phyloP scores from a whole-genome alignment of 129 eudicot species.

The Lactuca saligna region DNA sequence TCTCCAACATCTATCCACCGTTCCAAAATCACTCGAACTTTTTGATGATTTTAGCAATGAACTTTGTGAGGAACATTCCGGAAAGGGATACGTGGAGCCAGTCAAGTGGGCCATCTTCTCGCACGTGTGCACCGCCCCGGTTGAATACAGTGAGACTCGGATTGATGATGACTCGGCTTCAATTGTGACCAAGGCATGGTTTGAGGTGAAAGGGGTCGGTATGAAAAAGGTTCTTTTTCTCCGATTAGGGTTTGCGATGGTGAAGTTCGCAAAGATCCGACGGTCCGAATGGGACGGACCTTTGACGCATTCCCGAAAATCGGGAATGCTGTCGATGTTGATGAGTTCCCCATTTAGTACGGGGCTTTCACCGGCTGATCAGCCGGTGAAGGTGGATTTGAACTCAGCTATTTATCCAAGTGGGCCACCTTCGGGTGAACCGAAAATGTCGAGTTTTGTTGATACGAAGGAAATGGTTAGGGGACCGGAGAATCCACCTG shows the following conservation, averaged over 20 bases:
- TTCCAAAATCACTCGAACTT: conserved; percentile 65
- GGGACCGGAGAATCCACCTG: conserved; percentile 95
- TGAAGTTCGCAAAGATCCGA: conserved; percentile 68
- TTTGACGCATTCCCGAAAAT: conserved; percentile 52
- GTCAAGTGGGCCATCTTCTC: conserved; percentile 96
- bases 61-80: conserved; percentile 50
- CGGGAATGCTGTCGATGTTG: conserved; percentile 78
- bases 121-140: conserved; percentile 85
- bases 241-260: conserved; percentile 78
- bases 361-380: conserved; percentile 44
- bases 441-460: conserved; percentile 67
- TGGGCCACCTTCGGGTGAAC: conserved; percentile 78
- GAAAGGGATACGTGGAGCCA: conserved; percentile 68
- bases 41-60: conserved; percentile 55
- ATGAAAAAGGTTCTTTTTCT: conserved; percentile 85
- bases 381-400: conserved; percentile 53
- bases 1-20: conserved; percentile 83
- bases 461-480: conserved; percentile 89
- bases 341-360: conserved; percentile 75
- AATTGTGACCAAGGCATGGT: conserved; percentile 91
- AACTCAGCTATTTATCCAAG: conserved; percentile 84
- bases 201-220: conserved; percentile 77
- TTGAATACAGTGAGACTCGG: conserved; percentile 58
- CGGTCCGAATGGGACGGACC: conserved; percentile 95
- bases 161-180: conserved; percentile 75